Conservation (phyloP, 2,329 filamentous ascomycete species). For the Phyllosticta citribraziliensis region DNA sequence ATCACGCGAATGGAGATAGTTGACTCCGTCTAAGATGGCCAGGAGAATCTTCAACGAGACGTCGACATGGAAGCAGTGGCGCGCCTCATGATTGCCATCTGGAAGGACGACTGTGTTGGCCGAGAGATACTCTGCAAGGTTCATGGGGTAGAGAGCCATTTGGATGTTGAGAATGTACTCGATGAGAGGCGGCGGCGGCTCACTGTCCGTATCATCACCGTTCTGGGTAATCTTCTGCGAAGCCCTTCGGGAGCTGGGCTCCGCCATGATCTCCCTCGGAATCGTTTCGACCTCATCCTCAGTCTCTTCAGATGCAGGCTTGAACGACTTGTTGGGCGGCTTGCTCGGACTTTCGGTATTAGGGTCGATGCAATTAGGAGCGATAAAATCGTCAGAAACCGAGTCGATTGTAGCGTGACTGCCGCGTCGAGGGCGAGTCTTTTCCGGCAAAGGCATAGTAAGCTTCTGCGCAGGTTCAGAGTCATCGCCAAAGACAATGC, state of each 20-base stretch:
- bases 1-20: slow-evolving; percentile 52
- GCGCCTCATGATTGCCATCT: slow-evolving; percentile 27
- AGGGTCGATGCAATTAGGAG: background rate
- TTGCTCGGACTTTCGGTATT: background rate
- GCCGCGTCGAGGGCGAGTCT: background rate
- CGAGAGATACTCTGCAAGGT: slow-evolving; percentile 50
- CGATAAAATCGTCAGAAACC: slow-evolving; percentile 25
- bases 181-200: background rate
- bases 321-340: background rate
- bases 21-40: slow-evolving; percentile 51
- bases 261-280: slow-evolving; percentile 18
- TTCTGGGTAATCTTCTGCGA: background rate
- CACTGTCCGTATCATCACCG: background rate
- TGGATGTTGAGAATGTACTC: slow-evolving; percentile 43
- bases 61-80: slow-evolving; percentile 54
- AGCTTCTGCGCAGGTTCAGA: slow-evolving; percentile 11
- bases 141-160: slow-evolving; percentile 56
- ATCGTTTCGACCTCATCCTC: slow-evolving; percentile 43
- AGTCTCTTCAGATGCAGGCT: slow-evolving; percentile 18
- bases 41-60: slow-evolving; percentile 49
- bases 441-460: background rate
- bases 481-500: slow-evolving; percentile 15
- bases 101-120: background rate
- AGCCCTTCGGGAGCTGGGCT: background rate
- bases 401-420: slow-evolving; percentile 19